Evolutionary conservation across 306 rosid species (phyloP), one percentile per base, ranked within the genome.

Genomic region (Neltuma alba): DNA sequence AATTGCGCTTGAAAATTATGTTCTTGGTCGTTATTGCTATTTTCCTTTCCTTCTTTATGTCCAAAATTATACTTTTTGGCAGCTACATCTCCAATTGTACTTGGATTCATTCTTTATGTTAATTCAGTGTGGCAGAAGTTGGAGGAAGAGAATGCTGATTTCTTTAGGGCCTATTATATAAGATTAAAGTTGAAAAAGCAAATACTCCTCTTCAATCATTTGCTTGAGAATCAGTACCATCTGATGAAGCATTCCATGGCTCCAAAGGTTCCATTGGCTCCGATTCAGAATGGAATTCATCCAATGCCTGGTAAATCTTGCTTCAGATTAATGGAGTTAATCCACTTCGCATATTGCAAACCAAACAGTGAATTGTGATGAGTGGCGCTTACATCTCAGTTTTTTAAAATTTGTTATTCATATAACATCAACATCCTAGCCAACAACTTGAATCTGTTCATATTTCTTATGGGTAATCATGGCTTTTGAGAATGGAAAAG

Each of bases 141-240:
- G 93, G 99, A 96, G 85, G 98, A 96, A 87, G 99, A 93, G 85
- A 96, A 96, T 85, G 89, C 89, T 0, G 98, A 96, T 74, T 96
- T 96, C 85, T 96, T 93, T 86, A 88, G 98, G 84, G 99, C 96
- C 1, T 96, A 96, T 81, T 91, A 93, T 68, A 87, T 91, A 75
- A 82, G 99, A 58, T 89, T 96, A 83, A 96, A 96, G 83, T 84
- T 96, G 90, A 96, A 96, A 84, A 91, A 87, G 81, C 99, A 96
- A 83, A 96, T 96, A 74, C 82, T 90, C 62, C 34, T 90, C 65
- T 96, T 96, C 81, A 96, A 96, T 75, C 92, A 93, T 85, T 79
- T 96, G 67, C 96, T 96, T 47, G 96, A 91, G 85, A 92, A 91
- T 81, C 99, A 96, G 75, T 93, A 79, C 83, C 94, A 87, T 74